These are phyloP conservation scores for Meredithiella fracta DNA, from an alignment of 2,329 filamentous ascomycete genomes.

Conservation along the genomic window DNA sequence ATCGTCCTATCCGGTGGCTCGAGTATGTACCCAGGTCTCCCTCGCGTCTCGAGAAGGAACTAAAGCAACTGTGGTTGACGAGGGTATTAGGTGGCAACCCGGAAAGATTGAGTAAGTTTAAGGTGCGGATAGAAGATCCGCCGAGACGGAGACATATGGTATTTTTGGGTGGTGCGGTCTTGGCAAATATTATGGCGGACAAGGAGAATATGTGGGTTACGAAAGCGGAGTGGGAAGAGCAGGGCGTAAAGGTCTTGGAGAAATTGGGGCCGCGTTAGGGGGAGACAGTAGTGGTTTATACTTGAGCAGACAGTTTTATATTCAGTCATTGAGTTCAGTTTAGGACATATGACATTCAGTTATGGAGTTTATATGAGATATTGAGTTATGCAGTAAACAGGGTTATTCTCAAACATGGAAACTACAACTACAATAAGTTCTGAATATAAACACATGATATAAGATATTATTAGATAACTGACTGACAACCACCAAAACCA, in stretches of 20 bases:
- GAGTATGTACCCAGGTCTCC: conserved; percentile 99
- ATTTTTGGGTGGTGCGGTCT: conserved; percentile 89
- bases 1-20: conserved; percentile 92
- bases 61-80: conserved; percentile 97
- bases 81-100: conserved; percentile 80
- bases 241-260: conserved; percentile 68
- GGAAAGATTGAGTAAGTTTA: conserved; percentile 94
- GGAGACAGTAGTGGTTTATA: background rate
- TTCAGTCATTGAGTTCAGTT: too few relatives aligned
- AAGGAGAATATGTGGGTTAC: conserved; percentile 99
- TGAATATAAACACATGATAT: too few relatives aligned
- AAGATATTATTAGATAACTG: too few relatives aligned
- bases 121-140: conserved; percentile 96
- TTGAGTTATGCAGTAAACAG: too few relatives aligned
- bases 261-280: conserved; percentile 76
- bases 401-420: too few relatives aligned
- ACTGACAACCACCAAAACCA: too few relatives aligned
- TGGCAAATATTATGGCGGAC: conserved; percentile 98
- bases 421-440: too few relatives aligned
- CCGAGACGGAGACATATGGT: conserved; percentile 96
- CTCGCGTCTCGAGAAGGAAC: conserved; percentile 87
- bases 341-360: too few relatives aligned
- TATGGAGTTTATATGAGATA: too few relatives aligned
- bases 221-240: conserved; percentile 92
- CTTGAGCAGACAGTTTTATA: background rate